Base-by-base conservation (phyloP, 345 rosid genomes). In the Arabidopsis arenosa region DNA sequence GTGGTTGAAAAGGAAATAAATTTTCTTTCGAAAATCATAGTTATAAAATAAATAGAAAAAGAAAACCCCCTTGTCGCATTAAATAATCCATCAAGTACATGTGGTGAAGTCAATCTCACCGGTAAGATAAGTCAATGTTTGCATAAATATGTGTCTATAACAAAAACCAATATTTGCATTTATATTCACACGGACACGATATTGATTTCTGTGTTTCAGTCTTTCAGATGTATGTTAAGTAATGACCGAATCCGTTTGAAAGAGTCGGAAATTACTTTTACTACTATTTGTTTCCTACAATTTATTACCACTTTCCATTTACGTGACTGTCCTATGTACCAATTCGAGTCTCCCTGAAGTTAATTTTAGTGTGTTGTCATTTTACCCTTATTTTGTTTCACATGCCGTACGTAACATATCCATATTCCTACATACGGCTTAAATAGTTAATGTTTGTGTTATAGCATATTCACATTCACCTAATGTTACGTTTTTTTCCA, bases 311-410 rank as follows among this genome's bases (percentile, higher is more conserved):
- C 45, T 78, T 78, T 72, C 77, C 53, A 73, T 66, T 66, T 72
- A 66, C 69, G 68, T 59, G 41, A 52, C 52, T 72, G 77, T 78
- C 58, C 73, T 72, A 78, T 73, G 69, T 78, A 72, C 77, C 73
- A 48, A 66, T 43, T 66, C 26, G 60, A 56, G 75, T 77, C 40
- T 49, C 72, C 67, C 35, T 70, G 14, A 48, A 9, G 61, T 45
- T 77, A 39, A 39, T 63, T 40, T 71, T 64, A 10, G 53, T 64
- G 56, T 58, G 5, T 70, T 47, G 66, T 70, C 80, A 55, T 63
- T 64, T 76, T 63, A 21, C 55, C 71, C 53, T 54, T 48, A 8
- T 45, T 61, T 70, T 21, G 53, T 69, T 54, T 45, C 62, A 62
- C 51, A 61, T 15, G 43, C 53, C 58, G 21, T 68, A 30, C 61